Base-by-base conservation (phyloP, 176 grass and related monocot species). In the Oryza rufipogon region DNA sequence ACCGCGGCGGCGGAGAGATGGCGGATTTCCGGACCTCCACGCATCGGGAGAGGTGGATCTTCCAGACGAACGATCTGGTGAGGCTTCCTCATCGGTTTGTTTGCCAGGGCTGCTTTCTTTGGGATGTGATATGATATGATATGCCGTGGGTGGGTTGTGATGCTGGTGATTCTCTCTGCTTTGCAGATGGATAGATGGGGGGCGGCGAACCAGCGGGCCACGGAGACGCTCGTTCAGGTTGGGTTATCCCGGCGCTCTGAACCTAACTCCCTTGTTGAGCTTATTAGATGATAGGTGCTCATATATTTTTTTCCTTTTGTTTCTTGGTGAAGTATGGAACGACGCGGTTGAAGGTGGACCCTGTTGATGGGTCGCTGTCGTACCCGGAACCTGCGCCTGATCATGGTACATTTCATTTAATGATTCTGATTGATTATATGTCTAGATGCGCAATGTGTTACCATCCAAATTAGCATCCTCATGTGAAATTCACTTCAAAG, bases 1-100 rank as follows among this genome's bases (percentile, higher is more conserved):
- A 34, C 56, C 67, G 78, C 52, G 47, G 58, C n/a, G 73, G 66
- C 16, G 14, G 42, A 38, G 66, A 68, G 65, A 95, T 95, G 93
- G 74, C 93, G 47, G 96, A 93, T 91, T 98, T 98, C 82, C 89
- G 85, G 82, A 95, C 87, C 67, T 98, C 96, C 68, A 87, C 93
- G 54, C 96, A 98, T 72, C 74, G 93, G 14, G 86, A 90, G 17
- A 91, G 83, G 71, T 98, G 96, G 96, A 98, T 98, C 77, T 92
- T 95, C 78, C 80, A 88, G n/a, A 61, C 86, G n/a, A 84, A 93
- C 6, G 86, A 98, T 81, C 70, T 95, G 93, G 96, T 98, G 54
- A 86, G 42, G 19, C 84, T 25, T 11, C 42, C 44, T 38, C 17
- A 9, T 68, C 13, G 45, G 17, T 80, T 51, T 22, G 25, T 54